Percentiles rank a stretch among this genome's conserved stretches.
Evolutionary conservation across 768 basidiomycete genomes (phyloP).

Genomic region (Coprinopsis sp.): DNA sequence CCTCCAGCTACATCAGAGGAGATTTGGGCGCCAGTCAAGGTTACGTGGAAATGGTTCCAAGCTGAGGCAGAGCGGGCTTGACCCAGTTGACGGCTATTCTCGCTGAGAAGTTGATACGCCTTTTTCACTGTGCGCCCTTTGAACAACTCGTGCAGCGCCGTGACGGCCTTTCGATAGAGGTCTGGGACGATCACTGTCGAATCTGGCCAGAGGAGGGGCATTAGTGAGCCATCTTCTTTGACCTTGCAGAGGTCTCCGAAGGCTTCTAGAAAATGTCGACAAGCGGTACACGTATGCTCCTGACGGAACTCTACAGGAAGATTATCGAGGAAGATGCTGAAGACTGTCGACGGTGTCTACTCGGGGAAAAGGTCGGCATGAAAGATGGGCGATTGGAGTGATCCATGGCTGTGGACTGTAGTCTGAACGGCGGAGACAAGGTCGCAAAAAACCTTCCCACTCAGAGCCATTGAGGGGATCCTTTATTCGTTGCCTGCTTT

Average conservation of each 20-base stretch:
- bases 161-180: not conserved
- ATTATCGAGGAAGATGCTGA: not conserved
- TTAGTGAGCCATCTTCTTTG: not conserved
- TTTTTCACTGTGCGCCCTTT: not conserved
- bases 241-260: conserved; percentile 4
- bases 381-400: too few relatives aligned
- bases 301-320: not conserved
- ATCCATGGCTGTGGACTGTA: too few relatives aligned
- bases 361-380: too few relatives aligned
- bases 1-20: not conserved
- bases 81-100: not conserved
- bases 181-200: not conserved
- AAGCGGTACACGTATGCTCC: not conserved
- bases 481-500: too few relatives aligned
- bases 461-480: too few relatives aligned
- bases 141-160: not conserved
- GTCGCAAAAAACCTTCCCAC: too few relatives aligned
- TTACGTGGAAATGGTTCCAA: conserved; percentile 4
- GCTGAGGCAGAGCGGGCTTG: not conserved
- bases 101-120: not conserved
- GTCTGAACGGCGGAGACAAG: too few relatives aligned
- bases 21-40: not conserved
- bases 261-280: not conserved
- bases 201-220: conserved; percentile 4
- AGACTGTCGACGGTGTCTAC: too few relatives aligned